Percentiles rank a stretch among this genome's conserved stretches.
Conservation (phyloP, 2,329 filamentous ascomycete genomes). For the Fusarium succisae region DNA sequence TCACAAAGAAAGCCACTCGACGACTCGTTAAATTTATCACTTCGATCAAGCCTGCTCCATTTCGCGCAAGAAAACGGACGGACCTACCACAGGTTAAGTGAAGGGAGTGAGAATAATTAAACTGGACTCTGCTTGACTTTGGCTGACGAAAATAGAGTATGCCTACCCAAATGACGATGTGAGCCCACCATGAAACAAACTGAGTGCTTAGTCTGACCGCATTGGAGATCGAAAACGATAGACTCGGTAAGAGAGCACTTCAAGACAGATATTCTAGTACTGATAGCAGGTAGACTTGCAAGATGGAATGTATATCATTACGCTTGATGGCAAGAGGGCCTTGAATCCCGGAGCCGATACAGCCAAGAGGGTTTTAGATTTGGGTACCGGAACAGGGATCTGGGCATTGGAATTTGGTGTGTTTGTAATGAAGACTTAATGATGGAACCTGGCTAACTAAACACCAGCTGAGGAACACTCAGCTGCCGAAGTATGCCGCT, state of each 20-base stretch:
- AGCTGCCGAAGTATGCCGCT: neutral
- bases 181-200: neutral
- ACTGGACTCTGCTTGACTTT: fast-evolving
- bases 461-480: slow-evolving; percentile 16
- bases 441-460: neutral
- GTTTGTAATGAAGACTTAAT: fast-evolving
- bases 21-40: slow-evolving; percentile 15
- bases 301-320: slow-evolving; percentile 14
- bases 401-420: slow-evolving; percentile 22
- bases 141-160: neutral
- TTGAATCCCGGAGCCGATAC: slow-evolving; percentile 16
- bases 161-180: slow-evolving; percentile 30
- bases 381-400: slow-evolving; percentile 26
- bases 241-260: neutral
- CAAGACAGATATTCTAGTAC: fast-evolving
- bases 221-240: slow-evolving; percentile 3
- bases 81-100: slow-evolving; percentile 21
- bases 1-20: slow-evolving; percentile 2
- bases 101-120: slow-evolving; percentile 1
- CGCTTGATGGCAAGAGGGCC: slow-evolving; percentile 15
- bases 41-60: slow-evolving; percentile 17
- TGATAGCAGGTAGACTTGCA: slow-evolving; percentile 1
- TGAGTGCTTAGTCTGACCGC: neutral
- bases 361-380: slow-evolving; percentile 11
- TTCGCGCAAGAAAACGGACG: slow-evolving; percentile 25